A percentile compares a stretch with the other conserved stretches of the same genome.
Conservation (phyloP, 352 stramenopile genomes). For the Phytopythium litorale region DNA sequence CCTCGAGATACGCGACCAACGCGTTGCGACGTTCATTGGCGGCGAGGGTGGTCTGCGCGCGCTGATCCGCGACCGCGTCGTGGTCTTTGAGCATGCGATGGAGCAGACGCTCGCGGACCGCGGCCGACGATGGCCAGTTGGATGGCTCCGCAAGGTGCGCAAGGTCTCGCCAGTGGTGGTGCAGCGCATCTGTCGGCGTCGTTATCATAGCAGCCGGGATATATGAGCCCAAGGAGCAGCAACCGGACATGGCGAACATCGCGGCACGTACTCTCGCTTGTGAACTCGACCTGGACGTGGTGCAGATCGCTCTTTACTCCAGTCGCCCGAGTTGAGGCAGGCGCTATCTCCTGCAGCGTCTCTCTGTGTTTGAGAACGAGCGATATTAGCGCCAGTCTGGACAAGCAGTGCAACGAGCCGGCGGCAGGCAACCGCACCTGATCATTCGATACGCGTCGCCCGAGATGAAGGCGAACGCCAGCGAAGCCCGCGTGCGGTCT, state of each 20-base stretch:
- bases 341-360: not conserved
- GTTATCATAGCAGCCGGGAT: conserved; percentile 15
- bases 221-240: conserved; percentile 8
- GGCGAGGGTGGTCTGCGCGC: conserved; percentile 35
- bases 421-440: conserved; percentile 8
- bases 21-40: conserved; percentile 49
- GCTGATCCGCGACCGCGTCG: conserved; percentile 30
- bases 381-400: not conserved
- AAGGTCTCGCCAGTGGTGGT: conserved; percentile 65
- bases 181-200: conserved; percentile 34
- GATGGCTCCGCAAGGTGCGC: conserved; percentile 30
- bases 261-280: conserved; percentile 43
- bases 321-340: not conserved
- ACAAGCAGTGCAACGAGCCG: not conserved
- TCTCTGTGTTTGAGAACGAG: not conserved
- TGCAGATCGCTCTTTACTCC: conserved; percentile 4
- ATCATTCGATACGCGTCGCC: conserved; percentile 24
- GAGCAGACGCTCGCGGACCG: conserved; percentile 48
- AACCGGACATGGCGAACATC: conserved; percentile 1
- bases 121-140: conserved; percentile 49
- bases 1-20: conserved; percentile 21
- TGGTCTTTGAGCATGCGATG: conserved; percentile 78
- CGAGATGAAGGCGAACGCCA: conserved; percentile 55
- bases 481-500: conserved; percentile 18
- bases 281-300: conserved; percentile 62